These are phyloP conservation scores for Malus orientalis DNA, from an alignment of 306 rosid species.

Conservation along the genomic window DNA sequence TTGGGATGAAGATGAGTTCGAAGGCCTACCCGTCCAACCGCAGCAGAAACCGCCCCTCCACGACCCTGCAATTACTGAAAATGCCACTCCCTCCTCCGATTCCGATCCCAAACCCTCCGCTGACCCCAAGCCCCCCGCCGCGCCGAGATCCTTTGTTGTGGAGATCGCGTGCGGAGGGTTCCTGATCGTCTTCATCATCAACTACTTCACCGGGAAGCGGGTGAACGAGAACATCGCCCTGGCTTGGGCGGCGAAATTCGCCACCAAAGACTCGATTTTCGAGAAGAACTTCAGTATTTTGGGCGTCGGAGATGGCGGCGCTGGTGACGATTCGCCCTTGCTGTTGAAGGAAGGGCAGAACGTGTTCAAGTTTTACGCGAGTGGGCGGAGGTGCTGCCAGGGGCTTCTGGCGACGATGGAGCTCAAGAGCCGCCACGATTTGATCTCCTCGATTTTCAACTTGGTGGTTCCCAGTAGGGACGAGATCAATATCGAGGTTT, in stretches of 20 bases:
- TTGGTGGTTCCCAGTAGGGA: constrained; percentile 66
- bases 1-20: constrained; percentile 98
- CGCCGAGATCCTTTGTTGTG: constrained; percentile 32
- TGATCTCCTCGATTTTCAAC: constrained; percentile 66
- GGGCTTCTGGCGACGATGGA: constrained; percentile 85
- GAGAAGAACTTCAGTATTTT: constrained; percentile 78
- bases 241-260: constrained; percentile 79
- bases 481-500: constrained; percentile 69
- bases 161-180: constrained; percentile 70
- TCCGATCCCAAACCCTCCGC: constrained; percentile 23
- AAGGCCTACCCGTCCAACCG: constrained; percentile 58
- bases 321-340: constrained; percentile 80
- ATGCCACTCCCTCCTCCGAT: constrained; percentile 15
- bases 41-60: constrained; percentile 1
- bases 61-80: constrained; percentile 14
- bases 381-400: constrained; percentile 88
- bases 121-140: background rate
- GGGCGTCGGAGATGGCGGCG: constrained; percentile 80
- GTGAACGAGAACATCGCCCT: constrained; percentile 86
- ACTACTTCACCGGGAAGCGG: constrained; percentile 80
- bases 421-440: constrained; percentile 88
- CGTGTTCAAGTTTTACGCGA: constrained; percentile 83
- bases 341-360: constrained; percentile 82
- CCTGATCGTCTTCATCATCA: constrained; percentile 50
- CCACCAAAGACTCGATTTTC: constrained; percentile 57